These are phyloP conservation scores for Letharia columbiana DNA, from an alignment of 495 filamentous ascomycete genomes.

Conservation along the genomic window DNA sequence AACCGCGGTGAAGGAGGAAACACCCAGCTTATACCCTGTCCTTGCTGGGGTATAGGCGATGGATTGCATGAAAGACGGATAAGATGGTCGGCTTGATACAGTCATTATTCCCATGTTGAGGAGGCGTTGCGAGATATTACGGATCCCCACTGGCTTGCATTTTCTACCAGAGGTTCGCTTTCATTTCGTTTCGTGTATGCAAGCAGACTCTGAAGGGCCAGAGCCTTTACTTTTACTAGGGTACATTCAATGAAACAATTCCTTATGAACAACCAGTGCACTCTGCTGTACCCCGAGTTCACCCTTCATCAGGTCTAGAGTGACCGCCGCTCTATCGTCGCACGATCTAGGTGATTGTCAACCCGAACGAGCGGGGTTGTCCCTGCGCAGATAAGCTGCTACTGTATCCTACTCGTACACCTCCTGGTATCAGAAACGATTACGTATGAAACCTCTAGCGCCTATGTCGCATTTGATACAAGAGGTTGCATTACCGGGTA, in stretches of 20 bases:
- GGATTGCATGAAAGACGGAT: not conserved
- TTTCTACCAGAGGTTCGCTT: not conserved
- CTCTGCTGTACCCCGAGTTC: not conserved
- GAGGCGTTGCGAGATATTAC: not conserved
- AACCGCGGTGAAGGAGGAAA: constrained; percentile 9
- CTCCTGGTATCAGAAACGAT: too few species aligned
- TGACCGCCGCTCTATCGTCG: too few species aligned
- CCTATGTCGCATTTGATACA: too few species aligned
- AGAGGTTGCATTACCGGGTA: too few species aligned
- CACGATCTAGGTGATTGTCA: too few species aligned
- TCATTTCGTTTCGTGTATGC: not conserved
- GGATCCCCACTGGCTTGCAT: not conserved
- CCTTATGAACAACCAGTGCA: not conserved
- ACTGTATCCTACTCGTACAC: too few species aligned
- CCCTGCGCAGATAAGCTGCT: too few species aligned
- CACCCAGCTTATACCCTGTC: constrained; percentile 19
- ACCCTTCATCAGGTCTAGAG: too few species aligned
- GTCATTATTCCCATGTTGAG: not conserved
- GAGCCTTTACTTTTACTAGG: not conserved
- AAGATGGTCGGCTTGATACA: not conserved
- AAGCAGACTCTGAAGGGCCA: not conserved
- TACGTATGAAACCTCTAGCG: too few species aligned
- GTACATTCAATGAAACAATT: not conserved
- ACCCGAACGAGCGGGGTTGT: too few species aligned
- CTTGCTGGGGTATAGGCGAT: not conserved